Evolutionary conservation across 305 asterid genomes (phyloP), one percentile per base, ranked within the genome.

Genomic region (Fraxinus xanthoxyloides): DNA sequence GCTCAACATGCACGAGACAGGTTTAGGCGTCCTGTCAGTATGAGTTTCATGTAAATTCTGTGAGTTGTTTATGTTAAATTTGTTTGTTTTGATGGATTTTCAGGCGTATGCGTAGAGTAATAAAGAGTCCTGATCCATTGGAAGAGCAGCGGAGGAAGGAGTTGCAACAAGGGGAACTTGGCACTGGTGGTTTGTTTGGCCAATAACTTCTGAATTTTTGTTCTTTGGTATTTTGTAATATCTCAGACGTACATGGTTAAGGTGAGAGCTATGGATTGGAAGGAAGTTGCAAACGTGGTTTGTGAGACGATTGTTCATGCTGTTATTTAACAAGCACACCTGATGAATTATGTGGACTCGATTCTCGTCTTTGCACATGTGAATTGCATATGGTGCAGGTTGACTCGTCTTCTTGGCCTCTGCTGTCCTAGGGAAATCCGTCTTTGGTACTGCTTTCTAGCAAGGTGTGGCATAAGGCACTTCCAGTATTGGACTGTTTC

Each of bases 1-100:
- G 95, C 97, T 67, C 95, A 91, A 82, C 92, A 91, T 89, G 94
- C 92, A 1, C 98, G 90, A 81, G 98, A 95, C 86, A 93, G 97
- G 98, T 95, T 85, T 69, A 8, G 24, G 63, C 80, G 3, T 61
- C 3, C 34, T 30, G 30, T 59, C 46, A 35, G 34, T 48, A 46
- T 43, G 26, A 70, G 35, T 40, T 38, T 35, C 7, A 51, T 48
- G 35, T 12, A 15, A 54, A 36, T 4, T 72, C 19, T 9, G 9
- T 30, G 36, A 7, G 21, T 72, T 74, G 23, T n/a, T 24, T 54
- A 24, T 74, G 32, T 46, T 30, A 72, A 51, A n/a, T 40, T 83
- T 38, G 31, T 82, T 35, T 67, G 40, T 72, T 48, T 26, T 40
- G 36, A 70, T 85, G 77, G 35, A 30, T 75, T 38, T 80, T 12